A percentile compares a stretch with the other conserved stretches of the same genome.
phyloP scores from a whole-genome alignment of 176 grass and related monocot genomes.

The Guadua angustifolia region DNA sequence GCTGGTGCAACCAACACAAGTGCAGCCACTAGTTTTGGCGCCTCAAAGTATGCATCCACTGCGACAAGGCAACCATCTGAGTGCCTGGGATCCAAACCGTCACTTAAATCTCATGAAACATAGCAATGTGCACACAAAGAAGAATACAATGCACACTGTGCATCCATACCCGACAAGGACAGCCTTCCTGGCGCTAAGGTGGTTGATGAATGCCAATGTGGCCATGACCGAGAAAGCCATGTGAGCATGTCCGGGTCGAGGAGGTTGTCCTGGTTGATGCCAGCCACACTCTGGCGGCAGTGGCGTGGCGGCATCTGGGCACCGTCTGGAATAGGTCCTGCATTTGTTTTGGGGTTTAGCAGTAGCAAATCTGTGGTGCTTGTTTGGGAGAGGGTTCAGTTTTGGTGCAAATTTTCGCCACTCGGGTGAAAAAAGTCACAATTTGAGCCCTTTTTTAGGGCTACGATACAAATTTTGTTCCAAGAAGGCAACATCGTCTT shows the following conservation, averaged over 20 bases:
- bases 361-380: background rate
- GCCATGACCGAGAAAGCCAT: conserved; percentile 66
- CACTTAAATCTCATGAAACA: background rate
- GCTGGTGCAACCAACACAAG: conserved; percentile 82
- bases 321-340: conserved; percentile 34
- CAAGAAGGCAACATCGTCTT: background rate
- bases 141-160: background rate
- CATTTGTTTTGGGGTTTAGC: conserved; percentile 10
- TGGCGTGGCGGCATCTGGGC: conserved; percentile 43
- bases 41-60: conserved; percentile 74
- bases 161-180: conserved; percentile 71
- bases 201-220: conserved; percentile 73
- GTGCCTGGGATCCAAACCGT: conserved; percentile 67
- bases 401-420: background rate
- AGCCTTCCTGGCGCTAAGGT: conserved; percentile 55
- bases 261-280: conserved; percentile 81
- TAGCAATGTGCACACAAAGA: background rate
- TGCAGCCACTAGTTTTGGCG: conserved; percentile 68
- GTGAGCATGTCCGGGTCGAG: conserved; percentile 66
- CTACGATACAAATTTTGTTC: background rate
- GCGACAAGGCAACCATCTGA: conserved; percentile 87
- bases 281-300: conserved; percentile 53
- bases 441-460: background rate
- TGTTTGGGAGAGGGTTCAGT: background rate
- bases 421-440: background rate